A percentile compares a stretch with the other conserved stretches of the same genome.
These are phyloP conservation scores for Wickerhamomyces xylosicus DNA, from an alignment of 805 yeast genomes.

Conservation along the genomic window DNA sequence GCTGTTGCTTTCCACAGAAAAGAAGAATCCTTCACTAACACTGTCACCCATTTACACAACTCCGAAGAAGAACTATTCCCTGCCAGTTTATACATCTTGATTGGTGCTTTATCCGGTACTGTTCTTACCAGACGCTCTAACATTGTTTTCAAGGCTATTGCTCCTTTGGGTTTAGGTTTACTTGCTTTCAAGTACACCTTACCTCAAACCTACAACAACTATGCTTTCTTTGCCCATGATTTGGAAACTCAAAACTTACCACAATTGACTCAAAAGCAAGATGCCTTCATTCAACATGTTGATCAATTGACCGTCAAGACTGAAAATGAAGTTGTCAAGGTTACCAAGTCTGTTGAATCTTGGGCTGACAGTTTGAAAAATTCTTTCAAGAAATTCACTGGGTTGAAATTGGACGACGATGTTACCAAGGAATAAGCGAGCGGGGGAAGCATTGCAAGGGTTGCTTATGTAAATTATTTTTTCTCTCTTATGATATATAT, in stretches of 20 bases:
- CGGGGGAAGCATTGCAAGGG: neutral
- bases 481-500: neutral
- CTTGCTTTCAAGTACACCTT: conserved; percentile 59
- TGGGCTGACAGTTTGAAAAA: conserved; percentile 14
- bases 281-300: conserved; percentile 34
- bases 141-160: conserved; percentile 37
- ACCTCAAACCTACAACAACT: conserved; percentile 62
- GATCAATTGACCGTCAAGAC: conserved; percentile 32
- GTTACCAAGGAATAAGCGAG: conserved; percentile 36
- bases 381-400: conserved; percentile 40
- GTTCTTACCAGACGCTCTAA: conserved; percentile 63
- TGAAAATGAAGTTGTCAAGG: conserved; percentile 18
- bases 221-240: conserved; percentile 44
- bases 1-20: conserved; percentile 41
- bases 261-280: conserved; percentile 52
- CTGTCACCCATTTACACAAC: conserved; percentile 54
- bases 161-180: conserved; percentile 53
- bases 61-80: conserved; percentile 64
- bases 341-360: conserved; percentile 24
- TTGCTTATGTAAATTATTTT: neutral
- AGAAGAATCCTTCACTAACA: conserved; percentile 54
- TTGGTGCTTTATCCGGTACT: conserved; percentile 65
- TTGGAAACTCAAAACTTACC: conserved; percentile 56
- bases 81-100: conserved; percentile 53
- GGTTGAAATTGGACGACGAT: conserved; percentile 55